phyloP scores from a whole-genome alignment of 1,139 yeast species.

The Saccharomyces hybrid region DNA sequence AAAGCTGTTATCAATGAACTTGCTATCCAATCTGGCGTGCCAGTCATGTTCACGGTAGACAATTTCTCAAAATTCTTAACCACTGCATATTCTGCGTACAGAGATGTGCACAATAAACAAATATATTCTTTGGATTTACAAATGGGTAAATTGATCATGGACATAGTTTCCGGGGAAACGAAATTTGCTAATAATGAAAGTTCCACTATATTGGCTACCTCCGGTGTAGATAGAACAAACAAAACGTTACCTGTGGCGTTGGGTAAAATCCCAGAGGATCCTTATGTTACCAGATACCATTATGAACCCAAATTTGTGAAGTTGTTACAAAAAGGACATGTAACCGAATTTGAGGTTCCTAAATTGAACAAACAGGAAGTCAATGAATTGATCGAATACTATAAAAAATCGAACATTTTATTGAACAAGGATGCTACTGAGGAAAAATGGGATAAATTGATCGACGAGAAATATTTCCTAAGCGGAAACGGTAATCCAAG shows the following conservation, averaged over 20 bases:
- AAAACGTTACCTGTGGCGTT: conserved; percentile 57
- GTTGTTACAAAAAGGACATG: conserved; percentile 41
- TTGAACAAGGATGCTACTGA: conserved; percentile 38
- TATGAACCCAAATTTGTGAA: conserved; percentile 53
- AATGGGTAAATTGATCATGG: conserved; percentile 53
- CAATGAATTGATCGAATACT: conserved; percentile 45
- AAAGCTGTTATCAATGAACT: conserved; percentile 51
- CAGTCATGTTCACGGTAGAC: conserved; percentile 69
- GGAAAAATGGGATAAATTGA: conserved; percentile 34
- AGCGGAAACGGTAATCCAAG: conserved; percentile 82
- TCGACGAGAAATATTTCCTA: conserved; percentile 49
- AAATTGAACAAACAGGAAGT: conserved; percentile 52
- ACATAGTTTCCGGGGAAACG: conserved; percentile 48
- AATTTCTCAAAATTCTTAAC: conserved; percentile 62
- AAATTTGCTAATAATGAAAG: conserved; percentile 45
- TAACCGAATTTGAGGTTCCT: conserved; percentile 42
- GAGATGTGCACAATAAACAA: conserved; percentile 48
- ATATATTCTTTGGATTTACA: conserved; percentile 62
- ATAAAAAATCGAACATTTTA: conserved; percentile 47
- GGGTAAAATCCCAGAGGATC: conserved; percentile 47
- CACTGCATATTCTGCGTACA: conserved; percentile 52
- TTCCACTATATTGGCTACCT: conserved; percentile 59
- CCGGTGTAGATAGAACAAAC: conserved; percentile 41
- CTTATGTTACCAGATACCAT: conserved; percentile 44
- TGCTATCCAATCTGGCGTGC: conserved; percentile 36